Percentiles rank a stretch among this genome's conserved stretches.
Conservation (phyloP, 2,329 filamentous ascomycete species). For the Elsinoe ampelina region DNA sequence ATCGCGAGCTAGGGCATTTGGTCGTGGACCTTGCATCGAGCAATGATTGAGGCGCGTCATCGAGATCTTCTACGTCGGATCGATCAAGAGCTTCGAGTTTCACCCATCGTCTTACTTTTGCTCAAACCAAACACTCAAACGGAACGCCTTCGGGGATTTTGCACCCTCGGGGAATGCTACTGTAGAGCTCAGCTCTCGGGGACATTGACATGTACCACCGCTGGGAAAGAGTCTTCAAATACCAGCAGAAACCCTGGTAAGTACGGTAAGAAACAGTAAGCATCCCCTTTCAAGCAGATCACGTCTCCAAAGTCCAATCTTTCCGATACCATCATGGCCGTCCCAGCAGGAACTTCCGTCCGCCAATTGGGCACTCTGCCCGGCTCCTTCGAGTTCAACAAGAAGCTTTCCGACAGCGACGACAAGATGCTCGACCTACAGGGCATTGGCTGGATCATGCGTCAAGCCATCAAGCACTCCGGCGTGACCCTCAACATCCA, state of each 20-base stretch:
- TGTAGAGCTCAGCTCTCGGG: not conserved
- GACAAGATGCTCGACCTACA: conserved; percentile 53
- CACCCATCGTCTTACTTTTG: not conserved
- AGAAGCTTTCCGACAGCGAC: conserved; percentile 57
- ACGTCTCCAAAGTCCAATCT: not conserved
- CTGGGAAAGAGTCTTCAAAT: not conserved
- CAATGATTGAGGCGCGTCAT: not conserved
- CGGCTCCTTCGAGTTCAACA: conserved; percentile 67
- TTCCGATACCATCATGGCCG: conserved; percentile 51
- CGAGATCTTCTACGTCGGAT: conserved; percentile 8
- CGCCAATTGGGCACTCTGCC: conserved; percentile 59
- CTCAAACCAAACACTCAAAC: not conserved
- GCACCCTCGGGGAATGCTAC: conserved; percentile 5
- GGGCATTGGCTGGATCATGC: conserved; percentile 32
- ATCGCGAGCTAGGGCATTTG: conserved; percentile 1
- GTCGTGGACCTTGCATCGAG: not conserved
- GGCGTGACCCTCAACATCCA: conserved; percentile 57
- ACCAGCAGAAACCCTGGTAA: not conserved
- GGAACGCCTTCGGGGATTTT: conserved; percentile 9
- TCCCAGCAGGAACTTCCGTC: conserved; percentile 56
- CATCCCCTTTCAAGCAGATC: not conserved
- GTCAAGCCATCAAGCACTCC: conserved; percentile 53
- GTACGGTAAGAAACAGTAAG: not conserved
- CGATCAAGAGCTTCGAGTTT: not conserved
- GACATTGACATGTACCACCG: not conserved